Conservation (phyloP, 441 rosid species). For the Cnidoscolus chayamansa region DNA sequence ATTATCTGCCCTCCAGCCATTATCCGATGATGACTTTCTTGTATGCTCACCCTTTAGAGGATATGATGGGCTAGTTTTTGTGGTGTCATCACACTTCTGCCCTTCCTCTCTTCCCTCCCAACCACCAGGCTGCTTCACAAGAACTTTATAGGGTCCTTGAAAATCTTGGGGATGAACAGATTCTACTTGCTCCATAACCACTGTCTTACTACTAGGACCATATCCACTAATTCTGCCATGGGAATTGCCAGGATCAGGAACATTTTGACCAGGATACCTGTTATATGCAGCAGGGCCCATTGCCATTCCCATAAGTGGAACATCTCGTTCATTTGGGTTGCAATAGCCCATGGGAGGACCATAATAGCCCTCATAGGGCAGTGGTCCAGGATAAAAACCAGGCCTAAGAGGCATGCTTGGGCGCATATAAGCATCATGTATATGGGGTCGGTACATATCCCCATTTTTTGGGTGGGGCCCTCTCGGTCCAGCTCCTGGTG, state of each 20-base stretch:
- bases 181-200: constrained; percentile 53
- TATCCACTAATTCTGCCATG: constrained; percentile 57
- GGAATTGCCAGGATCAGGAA: constrained; percentile 46
- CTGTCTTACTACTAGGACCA: constrained; percentile 43
- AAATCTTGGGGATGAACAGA: constrained; percentile 51
- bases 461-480: constrained; percentile 66
- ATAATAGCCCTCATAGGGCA: constrained; percentile 69
- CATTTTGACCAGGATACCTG: constrained; percentile 57
- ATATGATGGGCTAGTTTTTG: constrained; percentile 28
- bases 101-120: constrained; percentile 57
- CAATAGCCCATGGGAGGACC: constrained; percentile 85
- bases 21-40: constrained; percentile 44
- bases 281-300: constrained; percentile 55
- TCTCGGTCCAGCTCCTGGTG: constrained; percentile 70
- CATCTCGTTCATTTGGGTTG: constrained; percentile 66
- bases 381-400: constrained; percentile 82
- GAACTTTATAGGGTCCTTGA: constrained; percentile 65
- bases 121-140: constrained; percentile 67
- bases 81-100: constrained; percentile 44
- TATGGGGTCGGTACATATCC: constrained; percentile 74
- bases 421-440: constrained; percentile 68
- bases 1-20: constrained; percentile 44
- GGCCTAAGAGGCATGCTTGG: constrained; percentile 92
- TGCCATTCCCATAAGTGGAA: constrained; percentile 72
- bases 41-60: constrained; percentile 41